Conservation (phyloP, 306 rosid species). For the Astragalus membranaceus region DNA sequence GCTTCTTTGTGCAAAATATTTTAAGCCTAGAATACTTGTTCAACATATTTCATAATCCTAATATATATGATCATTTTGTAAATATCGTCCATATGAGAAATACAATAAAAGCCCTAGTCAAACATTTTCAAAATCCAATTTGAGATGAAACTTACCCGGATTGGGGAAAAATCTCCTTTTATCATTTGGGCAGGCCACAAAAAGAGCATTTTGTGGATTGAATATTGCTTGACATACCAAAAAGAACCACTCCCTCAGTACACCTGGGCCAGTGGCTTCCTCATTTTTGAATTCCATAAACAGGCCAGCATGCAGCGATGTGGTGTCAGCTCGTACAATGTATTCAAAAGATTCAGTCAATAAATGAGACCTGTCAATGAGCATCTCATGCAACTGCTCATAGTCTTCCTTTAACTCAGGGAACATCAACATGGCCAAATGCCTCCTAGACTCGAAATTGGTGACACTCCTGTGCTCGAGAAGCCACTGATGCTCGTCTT, state of each 20-base stretch:
- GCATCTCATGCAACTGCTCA: constrained; percentile 91
- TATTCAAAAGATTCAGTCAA: constrained; percentile 83
- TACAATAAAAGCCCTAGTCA: not conserved
- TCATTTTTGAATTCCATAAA: constrained; percentile 93
- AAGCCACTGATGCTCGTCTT: constrained; percentile 73
- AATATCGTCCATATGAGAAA: not conserved
- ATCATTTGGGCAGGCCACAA: constrained; percentile 79
- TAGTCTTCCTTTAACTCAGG: constrained; percentile 88
- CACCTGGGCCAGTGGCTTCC: constrained; percentile 99
- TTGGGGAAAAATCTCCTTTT: constrained; percentile 76
- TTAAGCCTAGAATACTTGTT: not conserved
- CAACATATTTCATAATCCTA: not conserved
- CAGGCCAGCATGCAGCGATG: constrained; percentile 63
- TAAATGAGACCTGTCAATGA: constrained; percentile 85
- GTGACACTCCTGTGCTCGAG: constrained; percentile 59
- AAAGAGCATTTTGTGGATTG: constrained; percentile 75
- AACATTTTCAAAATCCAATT: not conserved
- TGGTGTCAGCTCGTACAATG: constrained; percentile 61
- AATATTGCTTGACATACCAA: constrained; percentile 85
- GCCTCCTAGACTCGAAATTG: constrained; percentile 79
- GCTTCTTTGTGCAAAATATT: not conserved
- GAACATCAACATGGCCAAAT: constrained; percentile 83
- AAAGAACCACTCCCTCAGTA: constrained; percentile 85
- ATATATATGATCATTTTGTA: not conserved
- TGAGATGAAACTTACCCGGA: constrained; percentile 55